Base-by-base conservation (phyloP, 805 yeast species). In the Cyberlindnera mississippiensis region DNA sequence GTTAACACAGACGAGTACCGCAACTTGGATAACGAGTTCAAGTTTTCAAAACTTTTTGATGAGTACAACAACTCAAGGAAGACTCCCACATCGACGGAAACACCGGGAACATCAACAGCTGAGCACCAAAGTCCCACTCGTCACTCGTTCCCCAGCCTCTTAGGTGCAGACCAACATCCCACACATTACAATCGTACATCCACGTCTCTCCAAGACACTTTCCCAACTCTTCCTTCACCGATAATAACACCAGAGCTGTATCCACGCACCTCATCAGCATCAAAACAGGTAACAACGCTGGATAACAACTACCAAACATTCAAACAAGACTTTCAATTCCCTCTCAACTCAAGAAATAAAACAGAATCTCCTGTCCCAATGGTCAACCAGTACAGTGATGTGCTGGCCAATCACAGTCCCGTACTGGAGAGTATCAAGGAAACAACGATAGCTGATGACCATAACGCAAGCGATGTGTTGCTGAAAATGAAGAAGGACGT, bases 1-100 rank as follows among this genome's bases (percentile, higher is more conserved):
- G 64, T 81, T 14, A 74, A 79, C 51, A 73, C 82, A 18, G 81
- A 79, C 41, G 64, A 63, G 35, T 80, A 80, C 55, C 67, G 87
- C 53, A 70, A 80, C 52, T 72, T 80, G 34, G 82, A 78, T 38
- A 63, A 62, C 34, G 82, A 77, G 2, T 81, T 72, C 51, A 66
- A 70, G 48, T 80, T 80, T 51, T 68, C 44, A 17, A 37, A 51
- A 16, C 37, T 57, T 2, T 42, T 51, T 34, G 58, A 54, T 10
- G 43, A 45, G 6, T 43, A 24, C 33, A 34, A 40, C 9, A 12
- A 34, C 39, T 12, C 41, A 40, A 13, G 24, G 40, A 15, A 13
- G 8, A 30, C 40, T 11, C 11, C 18, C 14, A 28, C 38, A 4
- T 28, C 38, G 19, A 6, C 19, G 14, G 17, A 17, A 4, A 6